These are phyloP conservation scores for Malus sieversii DNA, from an alignment of 306 rosid species.

Conservation along the genomic window DNA sequence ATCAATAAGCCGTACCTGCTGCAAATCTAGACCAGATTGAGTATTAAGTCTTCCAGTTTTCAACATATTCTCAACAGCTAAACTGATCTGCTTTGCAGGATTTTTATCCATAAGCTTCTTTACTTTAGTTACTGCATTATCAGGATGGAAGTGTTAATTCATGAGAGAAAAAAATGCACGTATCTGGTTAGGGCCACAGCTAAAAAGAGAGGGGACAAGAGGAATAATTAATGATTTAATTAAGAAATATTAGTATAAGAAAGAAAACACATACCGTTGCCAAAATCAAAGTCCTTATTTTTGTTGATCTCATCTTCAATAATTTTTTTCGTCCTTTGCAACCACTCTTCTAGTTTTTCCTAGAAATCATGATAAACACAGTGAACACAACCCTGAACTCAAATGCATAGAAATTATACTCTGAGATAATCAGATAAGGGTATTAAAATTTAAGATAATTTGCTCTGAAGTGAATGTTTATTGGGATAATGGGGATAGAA, in stretches of 20 bases:
- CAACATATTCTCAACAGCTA: slow-evolving; percentile 65
- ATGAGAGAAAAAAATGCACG: background rate
- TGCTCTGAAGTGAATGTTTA: background rate
- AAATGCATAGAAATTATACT: background rate
- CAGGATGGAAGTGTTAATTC: slow-evolving; percentile 10
- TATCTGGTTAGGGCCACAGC: background rate
- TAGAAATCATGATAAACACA: slow-evolving; percentile 27
- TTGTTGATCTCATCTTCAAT: slow-evolving; percentile 58
- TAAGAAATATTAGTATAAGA: background rate
- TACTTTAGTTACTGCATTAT: slow-evolving; percentile 42
- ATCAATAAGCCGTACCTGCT: slow-evolving; percentile 60
- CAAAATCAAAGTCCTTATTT: slow-evolving; percentile 39
- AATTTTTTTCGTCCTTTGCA: slow-evolving; percentile 47
- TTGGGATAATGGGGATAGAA: background rate
- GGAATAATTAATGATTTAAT: background rate
- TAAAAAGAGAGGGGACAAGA: background rate
- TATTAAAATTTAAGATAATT: background rate
- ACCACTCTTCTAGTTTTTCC: slow-evolving; percentile 95
- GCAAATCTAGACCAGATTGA: slow-evolving; percentile 69
- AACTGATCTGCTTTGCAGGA: slow-evolving; percentile 38
- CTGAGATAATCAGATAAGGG: background rate
- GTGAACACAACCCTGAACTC: slow-evolving; percentile 10
- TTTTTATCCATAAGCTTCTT: slow-evolving; percentile 62
- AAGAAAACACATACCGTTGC: slow-evolving; percentile 44
- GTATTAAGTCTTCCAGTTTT: slow-evolving; percentile 69